Percentiles rank a stretch among this genome's conserved stretches.
These are phyloP conservation scores for Nitzschia sp. DNA, from an alignment of 108 stramenopile species.

Conservation along the genomic window DNA sequence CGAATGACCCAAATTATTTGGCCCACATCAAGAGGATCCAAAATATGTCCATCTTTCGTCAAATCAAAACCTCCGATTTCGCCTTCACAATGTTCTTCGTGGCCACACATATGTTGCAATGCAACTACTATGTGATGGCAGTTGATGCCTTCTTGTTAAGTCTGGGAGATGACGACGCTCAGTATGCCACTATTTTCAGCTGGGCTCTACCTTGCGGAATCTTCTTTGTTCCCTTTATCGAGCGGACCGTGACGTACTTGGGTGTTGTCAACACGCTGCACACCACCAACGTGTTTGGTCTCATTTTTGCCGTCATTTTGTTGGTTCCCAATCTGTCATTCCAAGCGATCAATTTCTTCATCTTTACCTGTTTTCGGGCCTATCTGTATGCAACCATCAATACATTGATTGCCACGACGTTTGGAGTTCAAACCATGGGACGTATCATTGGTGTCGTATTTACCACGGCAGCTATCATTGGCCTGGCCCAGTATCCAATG, in stretches of 20 bases:
- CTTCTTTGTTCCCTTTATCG: slow-evolving; percentile 22
- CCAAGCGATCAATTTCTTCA: slow-evolving; percentile 6
- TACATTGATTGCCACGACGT: slow-evolving; percentile 3
- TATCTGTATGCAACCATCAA: slow-evolving; percentile 20
- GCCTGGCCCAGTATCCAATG: slow-evolving; percentile 11
- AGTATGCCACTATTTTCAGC: slow-evolving; percentile 17
- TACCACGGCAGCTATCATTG: slow-evolving; percentile 8
- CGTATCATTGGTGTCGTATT: slow-evolving; percentile 15
- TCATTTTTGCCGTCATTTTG: slow-evolving; percentile 13
- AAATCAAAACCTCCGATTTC: slow-evolving; percentile 11
- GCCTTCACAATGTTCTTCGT: slow-evolving; percentile 4
- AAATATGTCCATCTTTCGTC: not conserved
- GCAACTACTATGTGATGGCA: slow-evolving; percentile 22
- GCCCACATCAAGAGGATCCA: not conserved
- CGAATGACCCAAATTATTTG: not conserved
- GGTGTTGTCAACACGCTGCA: slow-evolving; percentile 19
- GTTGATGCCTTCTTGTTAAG: slow-evolving; percentile 15
- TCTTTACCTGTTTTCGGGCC: slow-evolving; percentile 22
- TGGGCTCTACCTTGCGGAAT: slow-evolving; percentile 13
- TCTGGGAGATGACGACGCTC: not conserved
- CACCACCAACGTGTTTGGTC: slow-evolving; percentile 10
- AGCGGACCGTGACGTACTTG: slow-evolving; percentile 10
- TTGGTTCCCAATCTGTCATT: slow-evolving; percentile 3
- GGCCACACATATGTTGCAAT: slow-evolving; percentile 11
- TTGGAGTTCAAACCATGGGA: slow-evolving; percentile 26